Evolutionary conservation across 768 basidiomycete species (phyloP).

Genomic region (Leucocoprinus leucothites): DNA sequence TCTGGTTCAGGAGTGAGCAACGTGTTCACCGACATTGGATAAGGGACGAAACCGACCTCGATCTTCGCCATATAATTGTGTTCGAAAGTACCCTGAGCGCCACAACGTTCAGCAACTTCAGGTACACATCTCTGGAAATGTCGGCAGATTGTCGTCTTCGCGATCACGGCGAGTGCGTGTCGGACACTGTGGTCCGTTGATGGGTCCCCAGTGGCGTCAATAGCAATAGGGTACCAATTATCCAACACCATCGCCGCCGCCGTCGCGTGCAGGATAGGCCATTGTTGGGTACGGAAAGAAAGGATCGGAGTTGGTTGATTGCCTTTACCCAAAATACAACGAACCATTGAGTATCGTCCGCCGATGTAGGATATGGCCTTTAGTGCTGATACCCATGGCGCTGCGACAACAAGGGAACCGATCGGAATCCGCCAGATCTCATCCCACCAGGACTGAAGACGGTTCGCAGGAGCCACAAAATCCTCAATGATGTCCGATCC

Average conservation of each 20-base stretch:
- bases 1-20: conserved; percentile 19
- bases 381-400: conserved; percentile 48
- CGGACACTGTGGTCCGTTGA: conserved; percentile 43
- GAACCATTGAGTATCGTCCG: conserved; percentile 56
- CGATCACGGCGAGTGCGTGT: conserved; percentile 53
- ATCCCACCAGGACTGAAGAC: conserved; percentile 51
- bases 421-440: conserved; percentile 53
- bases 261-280: conserved; percentile 51
- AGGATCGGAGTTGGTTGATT: conserved; percentile 48
- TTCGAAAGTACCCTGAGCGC: conserved; percentile 65
- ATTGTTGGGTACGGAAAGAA: conserved; percentile 63
- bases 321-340: conserved; percentile 44
- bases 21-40: background rate
- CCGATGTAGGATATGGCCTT: conserved; percentile 53
- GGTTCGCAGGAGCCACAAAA: conserved; percentile 33
- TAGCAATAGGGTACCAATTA: conserved; percentile 39
- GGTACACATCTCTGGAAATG: conserved; percentile 50
- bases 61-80: conserved; percentile 57
- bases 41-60: conserved; percentile 34
- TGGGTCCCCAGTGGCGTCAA: conserved; percentile 34
- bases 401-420: conserved; percentile 50
- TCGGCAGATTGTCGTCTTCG: conserved; percentile 52
- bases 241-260: conserved; percentile 51
- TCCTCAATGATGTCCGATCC: conserved; percentile 38
- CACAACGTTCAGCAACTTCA: conserved; percentile 61